phyloP scores from a whole-genome alignment of 179 eudicot genomes.

The Corrigiola litoralis region DNA sequence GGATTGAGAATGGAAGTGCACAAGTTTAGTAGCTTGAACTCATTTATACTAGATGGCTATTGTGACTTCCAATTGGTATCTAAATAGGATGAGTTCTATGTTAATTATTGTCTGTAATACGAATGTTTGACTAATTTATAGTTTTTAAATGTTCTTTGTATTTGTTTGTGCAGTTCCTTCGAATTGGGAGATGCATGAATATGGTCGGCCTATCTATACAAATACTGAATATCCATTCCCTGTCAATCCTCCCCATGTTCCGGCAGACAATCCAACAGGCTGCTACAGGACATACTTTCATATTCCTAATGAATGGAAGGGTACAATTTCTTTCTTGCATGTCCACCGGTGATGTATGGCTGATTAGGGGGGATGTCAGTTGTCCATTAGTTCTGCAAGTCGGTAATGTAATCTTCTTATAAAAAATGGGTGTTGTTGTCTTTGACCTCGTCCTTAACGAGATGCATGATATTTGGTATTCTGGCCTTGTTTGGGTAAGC shows the following conservation, averaged over 20 bases:
- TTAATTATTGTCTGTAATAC: not conserved
- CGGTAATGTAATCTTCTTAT: not conserved
- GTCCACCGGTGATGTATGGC: conserved; percentile 2
- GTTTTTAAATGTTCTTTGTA: conserved; percentile 7
- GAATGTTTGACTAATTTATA: not conserved
- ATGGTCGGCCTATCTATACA: conserved; percentile 86
- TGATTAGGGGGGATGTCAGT: not conserved
- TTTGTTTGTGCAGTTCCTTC: conserved; percentile 72
- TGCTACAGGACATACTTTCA: conserved; percentile 84
- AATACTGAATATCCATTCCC: conserved; percentile 81
- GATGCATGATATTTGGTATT: no score
- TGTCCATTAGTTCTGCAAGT: not conserved
- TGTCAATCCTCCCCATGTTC: conserved; percentile 80
- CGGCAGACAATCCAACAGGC: conserved; percentile 88
- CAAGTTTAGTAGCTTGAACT: not conserved
- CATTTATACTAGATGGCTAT: no score
- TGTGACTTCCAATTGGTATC: no score
- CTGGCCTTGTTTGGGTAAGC: no score
- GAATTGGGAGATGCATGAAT: conserved; percentile 98
- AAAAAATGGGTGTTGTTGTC: no score
- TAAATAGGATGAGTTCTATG: not conserved
- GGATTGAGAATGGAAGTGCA: not conserved
- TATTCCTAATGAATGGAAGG: conserved; percentile 84
- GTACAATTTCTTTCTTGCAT: conserved; percentile 30
- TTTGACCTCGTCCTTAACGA: not conserved